These are phyloP conservation scores for Verbena officinalis DNA, from an alignment of 257 asterid genomes.

Conservation along the genomic window DNA sequence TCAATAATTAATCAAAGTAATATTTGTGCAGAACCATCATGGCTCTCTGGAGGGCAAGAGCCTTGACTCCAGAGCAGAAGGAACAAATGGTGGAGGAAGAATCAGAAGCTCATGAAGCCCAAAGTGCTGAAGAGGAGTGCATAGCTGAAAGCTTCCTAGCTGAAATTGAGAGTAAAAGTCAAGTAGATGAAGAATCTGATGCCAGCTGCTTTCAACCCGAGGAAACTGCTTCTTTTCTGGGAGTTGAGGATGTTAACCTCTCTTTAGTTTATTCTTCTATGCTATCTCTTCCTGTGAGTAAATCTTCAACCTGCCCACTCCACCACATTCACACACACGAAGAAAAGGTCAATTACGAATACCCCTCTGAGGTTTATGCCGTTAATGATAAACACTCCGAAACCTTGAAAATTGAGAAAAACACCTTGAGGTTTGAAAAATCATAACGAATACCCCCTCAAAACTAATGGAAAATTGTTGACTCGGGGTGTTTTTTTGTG, in stretches of 20 bases:
- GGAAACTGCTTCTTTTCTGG: conserved; percentile 72
- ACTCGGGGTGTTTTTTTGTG: too few species aligned
- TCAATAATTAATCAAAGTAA: neutral
- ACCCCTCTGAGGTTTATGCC: too few species aligned
- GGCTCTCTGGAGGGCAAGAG: conserved; percentile 95
- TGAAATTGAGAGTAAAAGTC: too few species aligned
- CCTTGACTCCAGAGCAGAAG: conserved; percentile 94
- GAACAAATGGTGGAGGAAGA: conserved; percentile 82
- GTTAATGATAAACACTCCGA: too few species aligned
- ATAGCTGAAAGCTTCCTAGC: conserved; percentile 49
- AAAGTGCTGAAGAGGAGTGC: conserved; percentile 68
- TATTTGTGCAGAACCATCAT: conserved; percentile 69
- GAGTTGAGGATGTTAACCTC: conserved; percentile 76
- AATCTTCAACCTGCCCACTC: neutral
- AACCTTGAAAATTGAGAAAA: too few species aligned
- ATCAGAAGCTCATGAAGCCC: conserved; percentile 60
- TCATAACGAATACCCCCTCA: too few species aligned
- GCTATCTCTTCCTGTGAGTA: conserved; percentile 85
- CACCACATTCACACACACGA: neutral
- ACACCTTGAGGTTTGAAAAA: too few species aligned
- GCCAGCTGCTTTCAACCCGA: conserved; percentile 58
- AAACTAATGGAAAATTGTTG: too few species aligned
- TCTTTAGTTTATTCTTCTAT: conserved; percentile 67
- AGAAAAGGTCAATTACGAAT: too few species aligned
- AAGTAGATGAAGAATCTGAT: conserved; percentile 72